Conservation (phyloP, 495 filamentous ascomycete species). For the Neurospora discreta region DNA sequence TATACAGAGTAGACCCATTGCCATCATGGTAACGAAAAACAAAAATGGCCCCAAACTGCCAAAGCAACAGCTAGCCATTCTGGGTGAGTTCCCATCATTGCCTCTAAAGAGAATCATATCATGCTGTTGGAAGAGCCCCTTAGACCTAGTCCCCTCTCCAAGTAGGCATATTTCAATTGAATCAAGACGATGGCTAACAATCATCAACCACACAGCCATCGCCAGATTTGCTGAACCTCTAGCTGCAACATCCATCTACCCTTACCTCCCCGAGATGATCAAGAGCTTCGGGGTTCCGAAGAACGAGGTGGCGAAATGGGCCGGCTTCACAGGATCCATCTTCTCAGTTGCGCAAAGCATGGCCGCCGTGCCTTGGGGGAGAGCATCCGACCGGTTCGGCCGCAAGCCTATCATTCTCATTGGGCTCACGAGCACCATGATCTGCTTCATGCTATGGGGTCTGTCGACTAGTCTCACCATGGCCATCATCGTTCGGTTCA, state of each 20-base stretch:
- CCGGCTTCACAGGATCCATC: constrained; percentile 56
- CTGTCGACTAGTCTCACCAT: constrained; percentile 61
- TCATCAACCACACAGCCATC: constrained; percentile 37
- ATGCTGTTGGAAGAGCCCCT: neutral
- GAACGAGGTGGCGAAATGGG: constrained; percentile 67
- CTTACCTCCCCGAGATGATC: constrained; percentile 88
- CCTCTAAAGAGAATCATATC: neutral
- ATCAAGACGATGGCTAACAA: constrained; percentile 13
- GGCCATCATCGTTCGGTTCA: constrained; percentile 56
- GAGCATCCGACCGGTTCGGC: constrained; percentile 59
- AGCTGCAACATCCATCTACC: constrained; percentile 73
- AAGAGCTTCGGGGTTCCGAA: constrained; percentile 63
- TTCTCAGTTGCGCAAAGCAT: constrained; percentile 62
- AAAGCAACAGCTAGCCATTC: constrained; percentile 42
- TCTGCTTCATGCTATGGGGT: constrained; percentile 61
- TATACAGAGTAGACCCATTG: neutral
- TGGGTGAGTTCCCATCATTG: constrained; percentile 41
- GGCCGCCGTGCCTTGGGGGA: constrained; percentile 72
- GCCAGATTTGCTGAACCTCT: constrained; percentile 80
- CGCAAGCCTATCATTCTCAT: constrained; percentile 65
- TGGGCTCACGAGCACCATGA: constrained; percentile 62
- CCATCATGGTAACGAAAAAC: constrained; percentile 22
- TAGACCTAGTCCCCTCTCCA: neutral
- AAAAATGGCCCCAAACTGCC: constrained; percentile 34
- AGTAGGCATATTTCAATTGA: neutral